Base-by-base conservation (phyloP, 176 grass and related monocot species). In the Juncus effusus region DNA sequence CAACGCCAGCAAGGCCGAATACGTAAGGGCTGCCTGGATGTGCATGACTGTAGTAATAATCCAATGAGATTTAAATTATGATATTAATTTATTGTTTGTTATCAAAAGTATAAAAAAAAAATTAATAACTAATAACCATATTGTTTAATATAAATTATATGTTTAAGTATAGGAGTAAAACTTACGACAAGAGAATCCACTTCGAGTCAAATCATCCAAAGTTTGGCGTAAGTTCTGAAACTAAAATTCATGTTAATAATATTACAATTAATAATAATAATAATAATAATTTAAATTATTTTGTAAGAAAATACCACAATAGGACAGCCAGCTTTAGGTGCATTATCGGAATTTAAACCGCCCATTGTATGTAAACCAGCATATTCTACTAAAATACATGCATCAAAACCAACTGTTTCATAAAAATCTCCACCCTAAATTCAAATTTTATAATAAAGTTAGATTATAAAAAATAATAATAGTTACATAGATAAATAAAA, bases 11-110 rank as follows among this genome's bases (percentile, higher is more conserved):
- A 67, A 96, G 88, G 59, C 93, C 93, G 77, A 96, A 91, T 42
- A 91, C 93, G 72, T 96, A 96, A 79, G 93, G 93, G 60, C 82
- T 96, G 54, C 93, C 93, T 55, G 93, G 93, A 89, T 96, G 93
- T 3, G 93, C 93, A 81, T 96, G 93, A 42, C 93, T 96, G 75
- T 71, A 73, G 72, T 38, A 71, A 62, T 54, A 73, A 16, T 11
- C 12, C 60, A 77, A 16, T 50, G 41, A 63, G 42, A 64, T n/a
- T 55, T 60, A n/a, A 9, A 49, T 64, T n/a, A n/a, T n/a, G n/a
- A n/a, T n/a, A n/a, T n/a, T n/a, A n/a, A n/a, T n/a, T n/a, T n/a
- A n/a, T n/a, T n/a, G n/a, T n/a, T n/a, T n/a, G n/a, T n/a, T n/a
- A n/a, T n/a, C n/a, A n/a, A n/a, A n/a, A n/a, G n/a, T n/a, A n/a